Base-by-base conservation (phyloP, 2,329 filamentous ascomycete species). In the Hawksworthiomyces lignivorus region DNA sequence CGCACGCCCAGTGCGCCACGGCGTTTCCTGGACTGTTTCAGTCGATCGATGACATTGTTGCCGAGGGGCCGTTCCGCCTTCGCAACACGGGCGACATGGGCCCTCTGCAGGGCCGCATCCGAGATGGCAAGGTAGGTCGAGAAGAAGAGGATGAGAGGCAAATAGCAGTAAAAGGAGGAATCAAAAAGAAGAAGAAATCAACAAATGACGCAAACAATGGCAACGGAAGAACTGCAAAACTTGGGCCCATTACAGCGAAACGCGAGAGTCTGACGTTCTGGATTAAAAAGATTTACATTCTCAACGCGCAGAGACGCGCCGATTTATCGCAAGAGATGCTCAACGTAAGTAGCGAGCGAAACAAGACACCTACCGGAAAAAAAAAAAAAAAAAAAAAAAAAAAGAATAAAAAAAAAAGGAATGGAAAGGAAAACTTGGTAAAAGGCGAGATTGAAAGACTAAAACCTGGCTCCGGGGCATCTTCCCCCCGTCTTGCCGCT, bases 11-110 rank as follows among this genome's bases (percentile, higher is more conserved):
- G 50, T 75, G 72, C 53, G 48, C 52, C 7, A 51, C 52, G 29
- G 51, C 55, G 2, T 75, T 75, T 47, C 70, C 72, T 1, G 64
- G 62, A 3, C 56, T 75, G 15, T 67, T 61, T 1, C 59, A 61
- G 29, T 64, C 73, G 42, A 62, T 75, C 44, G 67, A 71, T 28
- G 53, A 64, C 36, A 62, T 59, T 7, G 64, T 70, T 2, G 57
- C 62, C 18, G 52, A 64, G 41, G 70, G 70, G 0, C 59, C 63
- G 4, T 73, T 73, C 50, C 51, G 52, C 4, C 56, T 73, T 22
- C 51, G 55, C 34, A 52, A 59, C 22, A 59, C 54, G 24, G 57
- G 63, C 14, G 57, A 61, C 14, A 22, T 60, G n/a, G 68, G 68
- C 1, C 63, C 66, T 0, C 46, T 67, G 11, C 58, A 70, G 39